A percentile compares a stretch with the other conserved stretches of the same genome.
Conservation (phyloP, 306 rosid species). For the Fagus sylvatica region DNA sequence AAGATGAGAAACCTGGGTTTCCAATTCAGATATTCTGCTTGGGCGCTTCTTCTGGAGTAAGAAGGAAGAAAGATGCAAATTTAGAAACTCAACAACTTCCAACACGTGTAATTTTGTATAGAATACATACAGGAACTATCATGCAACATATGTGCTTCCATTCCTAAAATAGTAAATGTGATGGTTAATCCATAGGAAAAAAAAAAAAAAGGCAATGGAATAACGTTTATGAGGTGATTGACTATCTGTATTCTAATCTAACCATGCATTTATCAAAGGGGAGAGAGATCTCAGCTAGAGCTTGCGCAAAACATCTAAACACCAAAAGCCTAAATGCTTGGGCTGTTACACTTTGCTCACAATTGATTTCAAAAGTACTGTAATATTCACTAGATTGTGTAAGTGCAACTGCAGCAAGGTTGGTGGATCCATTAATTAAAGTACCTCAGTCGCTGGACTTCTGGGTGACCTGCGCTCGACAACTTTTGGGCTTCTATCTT, state of each 20-base stretch:
- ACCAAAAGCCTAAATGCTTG: not conserved
- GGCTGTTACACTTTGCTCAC: not conserved
- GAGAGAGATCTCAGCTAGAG: not conserved
- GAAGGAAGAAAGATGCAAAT: slow-evolving; percentile 7
- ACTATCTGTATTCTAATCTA: not conserved
- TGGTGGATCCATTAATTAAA: not conserved
- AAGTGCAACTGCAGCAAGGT: slow-evolving; percentile 1
- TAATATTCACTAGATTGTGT: not conserved
- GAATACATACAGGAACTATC: not conserved
- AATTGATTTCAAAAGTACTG: not conserved
- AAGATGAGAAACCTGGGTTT: slow-evolving; percentile 77
- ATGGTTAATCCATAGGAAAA: not conserved
- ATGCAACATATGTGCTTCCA: not conserved
- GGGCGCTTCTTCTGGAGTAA: slow-evolving; percentile 76
- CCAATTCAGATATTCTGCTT: slow-evolving; percentile 79
- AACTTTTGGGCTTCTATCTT: slow-evolving; percentile 87
- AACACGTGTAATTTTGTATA: not conserved
- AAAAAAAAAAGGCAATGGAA: slow-evolving; percentile 7
- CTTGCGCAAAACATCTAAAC: not conserved
- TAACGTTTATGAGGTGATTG: not conserved
- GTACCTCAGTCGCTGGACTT: slow-evolving; percentile 85
- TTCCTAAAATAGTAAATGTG: not conserved
- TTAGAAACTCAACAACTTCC: slow-evolving; percentile 15
- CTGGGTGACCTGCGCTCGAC: slow-evolving; percentile 75
- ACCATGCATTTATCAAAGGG: not conserved